Conservation (phyloP, 371 early-diverging fungal genomes). For the Syncephalastrum monosporum region DNA sequence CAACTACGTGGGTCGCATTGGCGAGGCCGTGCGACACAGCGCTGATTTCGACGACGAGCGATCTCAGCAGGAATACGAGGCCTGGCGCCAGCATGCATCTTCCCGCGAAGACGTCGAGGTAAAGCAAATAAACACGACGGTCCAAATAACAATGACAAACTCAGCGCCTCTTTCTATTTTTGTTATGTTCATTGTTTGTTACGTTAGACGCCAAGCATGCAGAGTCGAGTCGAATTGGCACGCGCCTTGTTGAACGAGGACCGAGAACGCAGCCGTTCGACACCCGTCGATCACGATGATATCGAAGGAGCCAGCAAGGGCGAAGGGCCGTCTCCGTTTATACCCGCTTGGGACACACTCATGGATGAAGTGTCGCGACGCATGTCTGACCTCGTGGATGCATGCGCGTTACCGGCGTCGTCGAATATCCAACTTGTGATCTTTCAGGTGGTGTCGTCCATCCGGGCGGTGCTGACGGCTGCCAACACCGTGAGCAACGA, state of each 20-base stretch:
- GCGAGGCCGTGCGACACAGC: slow-evolving; percentile 32
- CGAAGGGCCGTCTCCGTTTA: not conserved
- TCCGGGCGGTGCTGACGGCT: slow-evolving; percentile 39
- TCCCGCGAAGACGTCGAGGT: not conserved
- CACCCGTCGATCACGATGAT: slow-evolving; percentile 7
- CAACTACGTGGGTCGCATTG: slow-evolving; percentile 49
- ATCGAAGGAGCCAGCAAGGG: slow-evolving; percentile 1
- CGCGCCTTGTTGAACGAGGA: slow-evolving; percentile 33
- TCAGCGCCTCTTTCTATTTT: not conserved
- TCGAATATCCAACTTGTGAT: slow-evolving; percentile 21
- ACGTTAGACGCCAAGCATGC: no score
- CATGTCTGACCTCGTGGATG: slow-evolving; percentile 30
- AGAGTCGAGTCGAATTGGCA: slow-evolving; percentile 28
- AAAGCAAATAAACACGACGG: no score
- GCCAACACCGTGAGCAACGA: slow-evolving; percentile 44
- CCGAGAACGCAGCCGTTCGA: slow-evolving; percentile 12
- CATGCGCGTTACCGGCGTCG: slow-evolving; percentile 8
- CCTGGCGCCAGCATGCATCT: slow-evolving; percentile 22
- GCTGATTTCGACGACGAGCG: slow-evolving; percentile 40
- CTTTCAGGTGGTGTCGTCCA: slow-evolving; percentile 38
- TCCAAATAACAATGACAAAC: slow-evolving; percentile 2
- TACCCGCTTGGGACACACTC: slow-evolving; percentile 13
- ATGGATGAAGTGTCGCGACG: slow-evolving; percentile 15
- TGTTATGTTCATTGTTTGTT: no score
- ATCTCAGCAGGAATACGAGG: slow-evolving; percentile 29